Evolutionary conservation across 805 yeast species (phyloP).

Genomic region (Metschnikowia cerradonensis): DNA sequence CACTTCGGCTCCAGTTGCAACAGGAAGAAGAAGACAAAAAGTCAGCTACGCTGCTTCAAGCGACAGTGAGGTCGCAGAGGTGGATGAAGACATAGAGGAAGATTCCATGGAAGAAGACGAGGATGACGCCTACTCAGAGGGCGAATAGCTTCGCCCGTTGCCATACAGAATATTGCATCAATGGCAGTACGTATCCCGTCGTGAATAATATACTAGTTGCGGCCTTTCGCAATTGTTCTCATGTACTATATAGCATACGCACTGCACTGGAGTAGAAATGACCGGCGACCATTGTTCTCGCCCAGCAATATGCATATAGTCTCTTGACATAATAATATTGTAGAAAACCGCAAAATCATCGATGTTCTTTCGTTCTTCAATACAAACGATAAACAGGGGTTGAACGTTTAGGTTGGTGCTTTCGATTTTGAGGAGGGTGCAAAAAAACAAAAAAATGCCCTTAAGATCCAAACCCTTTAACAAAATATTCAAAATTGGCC

Average conservation of each 20-base stretch:
- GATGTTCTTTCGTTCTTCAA: too few species aligned
- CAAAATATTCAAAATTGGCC: too few species aligned
- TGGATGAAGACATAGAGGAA: neutral
- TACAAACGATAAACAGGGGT: too few species aligned
- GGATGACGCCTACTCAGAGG: conserved; percentile 8
- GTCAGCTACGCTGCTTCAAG: conserved; percentile 15
- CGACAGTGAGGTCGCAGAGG: conserved; percentile 7
- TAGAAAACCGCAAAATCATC: neutral
- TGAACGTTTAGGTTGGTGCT: too few species aligned
- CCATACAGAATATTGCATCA: neutral
- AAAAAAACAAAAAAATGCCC: too few species aligned
- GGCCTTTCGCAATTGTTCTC: neutral
- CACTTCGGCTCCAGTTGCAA: conserved; percentile 4
- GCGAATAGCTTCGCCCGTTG: neutral
- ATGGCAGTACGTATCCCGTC: neutral
- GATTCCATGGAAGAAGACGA: conserved; percentile 7
- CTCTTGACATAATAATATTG: neutral
- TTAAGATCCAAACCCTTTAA: too few species aligned
- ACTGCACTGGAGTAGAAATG: neutral
- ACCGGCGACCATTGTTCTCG: neutral
- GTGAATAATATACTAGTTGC: neutral
- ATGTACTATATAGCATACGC: neutral
- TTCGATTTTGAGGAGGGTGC: too few species aligned
- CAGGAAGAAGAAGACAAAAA: conserved; percentile 12
- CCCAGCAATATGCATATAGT: neutral